Base-by-base conservation (phyloP, 2,329 filamentous ascomycete species). In the Bipolaris gigantea region DNA sequence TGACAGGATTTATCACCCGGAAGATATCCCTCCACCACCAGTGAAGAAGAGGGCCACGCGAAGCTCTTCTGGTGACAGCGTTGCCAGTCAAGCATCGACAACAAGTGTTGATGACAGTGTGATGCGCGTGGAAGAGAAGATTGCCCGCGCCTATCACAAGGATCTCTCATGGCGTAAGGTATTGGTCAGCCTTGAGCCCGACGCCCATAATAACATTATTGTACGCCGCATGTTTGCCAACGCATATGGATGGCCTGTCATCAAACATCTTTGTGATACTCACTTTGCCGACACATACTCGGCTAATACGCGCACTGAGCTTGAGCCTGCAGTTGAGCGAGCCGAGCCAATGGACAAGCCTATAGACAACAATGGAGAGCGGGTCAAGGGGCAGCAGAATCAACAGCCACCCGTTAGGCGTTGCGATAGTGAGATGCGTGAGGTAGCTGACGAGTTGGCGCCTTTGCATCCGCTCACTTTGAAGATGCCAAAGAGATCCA, bases 191-290 rank as follows among this genome's bases (percentile, higher is more conserved):
- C 81, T 99, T 2, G 93, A 99, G 71, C 94, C 94, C 0, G 94
- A 99, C 75, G 94, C 94, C 0, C 94, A 99, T 77, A 99, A 99
- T 76, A 99, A 99, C 74, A 96, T 99, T 62, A 89, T 97, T 56
- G 94, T 99, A 21, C 88, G 94, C 15, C 88, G 94, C 51, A 96
- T 92, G 87, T 99, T 99, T 73, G 88, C 92, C 52, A 99, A 99
- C 69, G 94, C 94, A 0, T 96, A 96, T 66, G 94, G 94, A 2
- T 99, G 94, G 94, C 94, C 94, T 0, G 94, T 99, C 0, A 80
- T 97, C 45, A 92, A 97, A 75, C 94, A 99, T 75, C 78, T 97
- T 18, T 93, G 94, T 48, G 92, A 97, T 66, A 92, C 91, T 0
- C 94, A 99, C 76, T 99, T 99, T 71, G 89, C 86, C 49, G 89